Evolutionary conservation across 805 yeast genomes (phyloP).

Genomic region (Candida verbasci): DNA sequence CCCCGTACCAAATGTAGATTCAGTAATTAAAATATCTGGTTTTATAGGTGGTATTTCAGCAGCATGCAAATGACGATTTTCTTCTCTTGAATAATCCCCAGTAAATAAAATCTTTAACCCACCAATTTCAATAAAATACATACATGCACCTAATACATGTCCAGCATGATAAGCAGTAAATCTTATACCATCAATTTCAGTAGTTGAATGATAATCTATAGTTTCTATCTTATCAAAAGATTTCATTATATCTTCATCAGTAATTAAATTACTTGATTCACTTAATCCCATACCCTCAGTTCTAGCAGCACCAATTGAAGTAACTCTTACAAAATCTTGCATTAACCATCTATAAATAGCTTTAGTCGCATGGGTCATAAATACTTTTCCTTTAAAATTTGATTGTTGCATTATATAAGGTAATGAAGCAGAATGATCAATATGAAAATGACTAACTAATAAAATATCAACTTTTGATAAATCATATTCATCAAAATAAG

Average conservation of each 20-base stretch:
- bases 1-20: constrained; percentile 97
- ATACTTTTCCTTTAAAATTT: constrained; percentile 88
- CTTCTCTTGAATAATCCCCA: constrained; percentile 96
- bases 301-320: constrained; percentile 53
- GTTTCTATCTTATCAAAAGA: constrained; percentile 91
- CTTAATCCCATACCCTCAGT: constrained; percentile 37
- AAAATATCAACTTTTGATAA: constrained; percentile 80
- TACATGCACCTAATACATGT: constrained; percentile 98
- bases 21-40: constrained; percentile 89
- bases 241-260: constrained; percentile 84
- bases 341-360: constrained; percentile 95
- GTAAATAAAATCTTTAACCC: constrained; percentile 87
- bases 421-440: constrained; percentile 96
- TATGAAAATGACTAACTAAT: constrained; percentile 89
- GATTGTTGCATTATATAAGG: constrained; percentile 99
- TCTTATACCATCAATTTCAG: constrained; percentile 89
- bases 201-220: constrained; percentile 90
- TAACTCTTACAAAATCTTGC: constrained; percentile 90
- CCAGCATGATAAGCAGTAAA: constrained; percentile 99
- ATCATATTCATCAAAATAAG: constrained; percentile 95
- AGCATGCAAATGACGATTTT: constrained; percentile 88
- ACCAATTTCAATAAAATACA: constrained; percentile 93
- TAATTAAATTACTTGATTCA: constrained; percentile 54
- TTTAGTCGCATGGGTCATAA: constrained; percentile 99
- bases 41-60: constrained; percentile 89